phyloP scores from a whole-genome alignment of 2,329 filamentous ascomycete species.

The Botrytis aclada region DNA sequence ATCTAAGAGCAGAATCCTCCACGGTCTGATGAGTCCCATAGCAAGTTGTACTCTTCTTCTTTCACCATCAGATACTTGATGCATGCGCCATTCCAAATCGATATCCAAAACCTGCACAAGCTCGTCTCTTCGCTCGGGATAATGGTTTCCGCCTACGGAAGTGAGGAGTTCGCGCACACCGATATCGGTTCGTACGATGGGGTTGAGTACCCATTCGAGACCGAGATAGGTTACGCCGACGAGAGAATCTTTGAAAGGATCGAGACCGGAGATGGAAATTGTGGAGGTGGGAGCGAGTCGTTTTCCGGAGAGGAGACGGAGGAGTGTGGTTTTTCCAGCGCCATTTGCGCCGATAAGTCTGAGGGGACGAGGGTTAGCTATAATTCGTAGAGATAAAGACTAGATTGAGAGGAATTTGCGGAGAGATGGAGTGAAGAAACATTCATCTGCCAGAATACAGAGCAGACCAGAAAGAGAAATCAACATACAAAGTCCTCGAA shows the following conservation, averaged over 20 bases:
- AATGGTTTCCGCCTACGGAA: constrained; percentile 83
- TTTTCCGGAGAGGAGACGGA: constrained; percentile 88
- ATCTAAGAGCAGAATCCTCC: constrained; percentile 86
- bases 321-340: constrained; percentile 93
- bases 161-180: constrained; percentile 81
- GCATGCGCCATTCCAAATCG: constrained; percentile 90
- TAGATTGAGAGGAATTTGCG: not conserved
- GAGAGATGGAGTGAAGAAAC: not conserved
- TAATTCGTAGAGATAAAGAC: not conserved
- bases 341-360: constrained; percentile 95
- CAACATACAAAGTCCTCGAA: constrained; percentile 64
- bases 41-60: constrained; percentile 87
- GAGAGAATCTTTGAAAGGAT: constrained; percentile 86
- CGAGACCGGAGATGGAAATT: constrained; percentile 75
- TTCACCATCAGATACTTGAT: constrained; percentile 92
- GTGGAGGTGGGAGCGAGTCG: constrained; percentile 76
- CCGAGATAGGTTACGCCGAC: constrained; percentile 97
- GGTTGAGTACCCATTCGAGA: constrained; percentile 96
- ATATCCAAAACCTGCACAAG: constrained; percentile 86
- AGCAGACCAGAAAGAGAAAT: not conserved
- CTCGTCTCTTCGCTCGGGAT: constrained; percentile 78
- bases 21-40: constrained; percentile 90
- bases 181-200: constrained; percentile 92
- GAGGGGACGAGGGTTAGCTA: constrained; percentile 63
- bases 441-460: not conserved